phyloP scores from a whole-genome alignment of 148 eudicot genomes.

The Cornus suecica region DNA sequence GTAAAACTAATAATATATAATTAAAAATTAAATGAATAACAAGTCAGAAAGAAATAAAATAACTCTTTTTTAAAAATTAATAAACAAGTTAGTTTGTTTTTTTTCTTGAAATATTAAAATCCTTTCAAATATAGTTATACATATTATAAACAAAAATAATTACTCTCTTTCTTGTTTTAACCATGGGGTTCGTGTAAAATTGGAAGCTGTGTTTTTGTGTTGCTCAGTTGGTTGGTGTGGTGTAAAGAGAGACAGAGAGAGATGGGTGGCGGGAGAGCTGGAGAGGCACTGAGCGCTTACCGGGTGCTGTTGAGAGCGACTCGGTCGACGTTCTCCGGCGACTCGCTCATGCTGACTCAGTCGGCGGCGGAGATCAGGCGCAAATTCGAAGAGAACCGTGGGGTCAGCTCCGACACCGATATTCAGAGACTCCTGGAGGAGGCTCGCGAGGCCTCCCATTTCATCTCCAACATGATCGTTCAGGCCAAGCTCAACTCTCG shows the following conservation, averaged over 20 bases:
- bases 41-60: too few species aligned
- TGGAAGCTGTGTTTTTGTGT: too few species aligned
- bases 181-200: too few species aligned
- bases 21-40: too few species aligned
- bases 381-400: slow-evolving; percentile 80
- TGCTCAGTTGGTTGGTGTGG: too few species aligned
- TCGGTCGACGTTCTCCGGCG: slow-evolving; percentile 76
- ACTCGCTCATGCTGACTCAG: slow-evolving; percentile 60
- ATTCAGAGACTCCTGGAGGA: slow-evolving; percentile 56
- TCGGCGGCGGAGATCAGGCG: slow-evolving; percentile 75
- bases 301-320: slow-evolving; percentile 70
- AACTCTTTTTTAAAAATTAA: too few species aligned
- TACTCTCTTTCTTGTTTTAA: too few species aligned
- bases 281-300: slow-evolving; percentile 66
- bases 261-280: slow-evolving; percentile 26
- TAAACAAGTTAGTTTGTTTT: too few species aligned
- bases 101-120: too few species aligned
- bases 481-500: slow-evolving; percentile 79
- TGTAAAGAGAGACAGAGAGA: slow-evolving; percentile 6
- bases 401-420: slow-evolving; percentile 52
- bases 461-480: slow-evolving; percentile 78
- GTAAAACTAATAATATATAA: too few species aligned
- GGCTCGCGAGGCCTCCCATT: slow-evolving; percentile 71
- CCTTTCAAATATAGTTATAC: too few species aligned
- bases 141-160: too few species aligned